Conservation (phyloP, 139 green algal species). For the Cymbomonas tetramitiformis region DNA sequence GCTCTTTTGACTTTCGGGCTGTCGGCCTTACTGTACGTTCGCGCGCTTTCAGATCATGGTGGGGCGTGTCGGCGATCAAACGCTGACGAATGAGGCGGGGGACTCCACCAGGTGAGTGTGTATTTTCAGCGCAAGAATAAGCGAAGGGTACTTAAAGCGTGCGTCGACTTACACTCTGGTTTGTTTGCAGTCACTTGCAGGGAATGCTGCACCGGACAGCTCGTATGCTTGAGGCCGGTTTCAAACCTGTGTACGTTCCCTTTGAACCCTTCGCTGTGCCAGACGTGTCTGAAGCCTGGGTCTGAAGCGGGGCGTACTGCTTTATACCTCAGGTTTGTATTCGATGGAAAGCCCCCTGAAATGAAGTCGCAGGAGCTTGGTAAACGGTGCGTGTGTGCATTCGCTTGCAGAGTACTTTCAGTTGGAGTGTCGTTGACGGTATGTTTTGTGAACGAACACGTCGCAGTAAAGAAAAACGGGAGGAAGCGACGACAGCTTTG, state of each 20-base stretch:
- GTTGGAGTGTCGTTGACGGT: too few relatives aligned
- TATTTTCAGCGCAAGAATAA: background rate
- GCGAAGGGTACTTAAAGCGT: background rate
- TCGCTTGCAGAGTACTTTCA: too few relatives aligned
- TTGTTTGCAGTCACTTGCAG: constrained; percentile 60
- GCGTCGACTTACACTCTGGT: constrained; percentile 17
- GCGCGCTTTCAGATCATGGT: constrained; percentile 49
- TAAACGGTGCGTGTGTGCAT: too few relatives aligned
- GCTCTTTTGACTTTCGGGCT: background rate
- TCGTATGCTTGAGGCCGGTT: constrained; percentile 84
- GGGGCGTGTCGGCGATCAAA: constrained; percentile 54
- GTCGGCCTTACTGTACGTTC: background rate
- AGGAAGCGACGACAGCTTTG: constrained; percentile 25
- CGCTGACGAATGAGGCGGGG: constrained; percentile 79
- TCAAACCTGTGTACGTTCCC: constrained; percentile 83
- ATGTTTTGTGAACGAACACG: too few relatives aligned
- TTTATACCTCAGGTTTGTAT: too few relatives aligned
- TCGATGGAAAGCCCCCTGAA: constrained; percentile 87
- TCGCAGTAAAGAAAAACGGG: constrained; percentile 21
- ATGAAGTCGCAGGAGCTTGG: constrained; percentile 80
- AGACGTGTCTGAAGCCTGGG: too few relatives aligned
- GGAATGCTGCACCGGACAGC: constrained; percentile 92
- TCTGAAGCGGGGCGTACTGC: too few relatives aligned
- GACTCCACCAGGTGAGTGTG: constrained; percentile 85
- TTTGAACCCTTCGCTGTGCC: background rate